Evolutionary conservation across 441 rosid genomes (phyloP).

Genomic region (Gossypium lobatum): DNA sequence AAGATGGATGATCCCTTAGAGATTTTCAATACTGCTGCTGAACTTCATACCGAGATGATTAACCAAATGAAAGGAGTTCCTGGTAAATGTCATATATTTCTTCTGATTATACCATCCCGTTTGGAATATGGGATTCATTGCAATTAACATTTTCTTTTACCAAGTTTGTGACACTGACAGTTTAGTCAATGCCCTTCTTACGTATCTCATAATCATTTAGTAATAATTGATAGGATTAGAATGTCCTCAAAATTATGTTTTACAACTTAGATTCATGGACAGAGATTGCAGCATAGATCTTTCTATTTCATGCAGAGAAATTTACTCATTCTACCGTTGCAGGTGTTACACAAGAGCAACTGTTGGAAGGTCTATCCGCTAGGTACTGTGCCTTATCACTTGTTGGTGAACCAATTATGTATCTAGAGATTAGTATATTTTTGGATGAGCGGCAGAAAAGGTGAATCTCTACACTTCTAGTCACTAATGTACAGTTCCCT

Average conservation of each 20-base stretch:
- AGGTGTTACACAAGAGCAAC: slow-evolving; percentile 75
- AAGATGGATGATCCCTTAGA: slow-evolving; percentile 91
- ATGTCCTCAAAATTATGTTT: not conserved
- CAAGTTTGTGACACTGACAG: not conserved
- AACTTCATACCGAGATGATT: slow-evolving; percentile 84
- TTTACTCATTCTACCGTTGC: slow-evolving; percentile 19
- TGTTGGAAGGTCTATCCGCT: slow-evolving; percentile 80
- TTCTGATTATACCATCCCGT: not conserved
- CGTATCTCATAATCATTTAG: not conserved
- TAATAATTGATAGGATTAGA: not conserved
- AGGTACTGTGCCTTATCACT: slow-evolving; percentile 93
- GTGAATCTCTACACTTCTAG: slow-evolving; percentile 82
- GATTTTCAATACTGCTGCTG: slow-evolving; percentile 77
- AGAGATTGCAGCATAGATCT: not conserved
- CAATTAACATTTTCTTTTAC: not conserved
- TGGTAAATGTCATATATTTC: slow-evolving; percentile 40
- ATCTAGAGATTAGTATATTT: slow-evolving; percentile 81
- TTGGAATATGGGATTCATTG: not conserved
- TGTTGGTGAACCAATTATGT: slow-evolving; percentile 97
- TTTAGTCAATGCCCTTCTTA: not conserved
- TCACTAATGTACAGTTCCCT: slow-evolving; percentile 96
- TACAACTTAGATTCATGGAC: not conserved
- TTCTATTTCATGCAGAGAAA: not conserved
- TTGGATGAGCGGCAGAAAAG: slow-evolving; percentile 81
- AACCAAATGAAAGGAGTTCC: slow-evolving; percentile 99